phyloP scores from a whole-genome alignment of 2,329 filamentous ascomycete species.

The Trichoderma atroviride region DNA sequence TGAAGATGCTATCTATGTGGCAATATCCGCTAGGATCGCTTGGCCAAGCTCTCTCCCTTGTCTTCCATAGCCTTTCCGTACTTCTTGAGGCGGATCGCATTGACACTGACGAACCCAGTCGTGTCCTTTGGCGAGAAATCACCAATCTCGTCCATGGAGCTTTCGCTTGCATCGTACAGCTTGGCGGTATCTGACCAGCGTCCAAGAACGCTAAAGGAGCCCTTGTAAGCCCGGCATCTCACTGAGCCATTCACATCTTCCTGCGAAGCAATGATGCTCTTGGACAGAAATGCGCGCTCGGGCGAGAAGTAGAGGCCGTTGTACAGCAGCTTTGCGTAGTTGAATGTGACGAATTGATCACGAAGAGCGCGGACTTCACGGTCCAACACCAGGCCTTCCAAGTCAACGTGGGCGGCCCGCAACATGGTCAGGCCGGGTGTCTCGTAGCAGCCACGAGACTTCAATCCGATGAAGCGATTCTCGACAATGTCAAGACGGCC shows the following conservation, averaged over 20 bases:
- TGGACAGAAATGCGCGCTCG: neutral
- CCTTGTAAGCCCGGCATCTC: constrained; percentile 4
- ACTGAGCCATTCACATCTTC: neutral
- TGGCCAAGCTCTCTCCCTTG: neutral
- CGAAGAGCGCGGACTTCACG: neutral
- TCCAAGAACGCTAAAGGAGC: neutral
- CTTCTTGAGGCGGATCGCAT: constrained; percentile 10
- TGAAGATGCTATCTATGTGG: neutral
- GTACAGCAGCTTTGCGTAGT: constrained; percentile 7
- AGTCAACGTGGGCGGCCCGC: neutral
- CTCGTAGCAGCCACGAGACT: constrained; percentile 2
- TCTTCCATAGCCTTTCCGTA: constrained; percentile 6
- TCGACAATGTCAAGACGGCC: constrained; percentile 8
- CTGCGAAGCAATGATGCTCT: constrained; percentile 3
- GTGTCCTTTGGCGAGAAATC: constrained; percentile 15
- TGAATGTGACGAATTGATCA: neutral
- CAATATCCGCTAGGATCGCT: neutral
- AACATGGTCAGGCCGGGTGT: constrained; percentile 7
- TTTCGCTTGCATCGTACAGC: constrained; percentile 6
- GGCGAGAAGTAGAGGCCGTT: constrained; percentile 8
- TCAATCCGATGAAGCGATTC: constrained; percentile 7
- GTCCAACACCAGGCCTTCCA: neutral
- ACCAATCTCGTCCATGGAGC: constrained; percentile 11
- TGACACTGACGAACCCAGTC: neutral
- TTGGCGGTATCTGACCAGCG: constrained; percentile 6